Evolutionary conservation across 2,329 filamentous ascomycete genomes (phyloP), one percentile per base, ranked within the genome.

Genomic region (Claviceps monticola): DNA sequence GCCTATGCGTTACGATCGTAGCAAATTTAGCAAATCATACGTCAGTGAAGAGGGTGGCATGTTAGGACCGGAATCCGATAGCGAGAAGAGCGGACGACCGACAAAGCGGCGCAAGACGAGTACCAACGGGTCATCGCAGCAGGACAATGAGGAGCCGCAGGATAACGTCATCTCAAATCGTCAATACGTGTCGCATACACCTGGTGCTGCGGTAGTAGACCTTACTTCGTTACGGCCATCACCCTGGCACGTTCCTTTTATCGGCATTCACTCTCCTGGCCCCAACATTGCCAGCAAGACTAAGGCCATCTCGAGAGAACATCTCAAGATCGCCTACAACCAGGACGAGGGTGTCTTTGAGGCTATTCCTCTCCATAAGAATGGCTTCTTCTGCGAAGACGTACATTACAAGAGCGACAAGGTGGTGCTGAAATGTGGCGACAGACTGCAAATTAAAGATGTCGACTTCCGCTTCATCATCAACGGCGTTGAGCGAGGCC

Each of bases 241-340:
- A 23, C 78, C 80, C 0, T 67, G 76, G 54, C 74, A 81, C 53
- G 78, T 81, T 51, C 80, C 83, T 3, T 75, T 86, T 53, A 74
- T 89, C 48, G 79, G 80, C 37, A 86, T 90, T 45, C 86, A 89
- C 63, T 86, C 85, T 3, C 80, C 80, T 0, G 76, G 77, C 2
- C 76, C 76, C 5, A 72, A 78, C 48, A 79, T 80, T 54, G 76
- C 79, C 2, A 72, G 66, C 54, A 79, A 77, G 56, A 86, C 85
- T 49, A 86, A 84, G 61, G 78, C 77, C 49, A 89, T 90, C 51
- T 90, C 86, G 3, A 74, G 85, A 55, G 72, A 84, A 58, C 86
- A 91, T 63, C 71, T 87, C 48, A 83, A 81, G 59, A 87, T 91
- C 58, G 71, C 77, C 46, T 90, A 83, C 67, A 84, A 86, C 59